These are phyloP conservation scores for Lactifluus pinguis DNA, from an alignment of 768 basidiomycete species.

Conservation along the genomic window DNA sequence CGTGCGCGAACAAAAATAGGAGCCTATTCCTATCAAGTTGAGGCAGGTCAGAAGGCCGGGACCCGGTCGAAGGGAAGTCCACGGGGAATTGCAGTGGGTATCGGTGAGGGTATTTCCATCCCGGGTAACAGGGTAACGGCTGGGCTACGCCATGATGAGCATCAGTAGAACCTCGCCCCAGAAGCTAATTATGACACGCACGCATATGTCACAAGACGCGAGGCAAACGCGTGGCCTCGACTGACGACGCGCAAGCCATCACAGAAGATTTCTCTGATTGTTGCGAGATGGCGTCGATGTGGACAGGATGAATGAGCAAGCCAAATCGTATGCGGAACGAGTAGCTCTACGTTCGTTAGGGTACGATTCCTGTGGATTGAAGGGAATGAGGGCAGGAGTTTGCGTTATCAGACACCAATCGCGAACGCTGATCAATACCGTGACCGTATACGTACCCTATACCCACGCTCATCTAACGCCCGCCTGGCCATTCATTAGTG, in stretches of 20 bases:
- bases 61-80: neutral
- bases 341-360: neutral
- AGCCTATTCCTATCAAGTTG: neutral
- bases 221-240: constrained; percentile 11
- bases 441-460: neutral
- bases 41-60: neutral
- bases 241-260: neutral
- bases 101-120: constrained; percentile 5
- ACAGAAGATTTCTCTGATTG: neutral
- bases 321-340: neutral
- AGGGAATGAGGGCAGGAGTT: neutral
- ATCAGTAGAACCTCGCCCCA: neutral
- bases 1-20: neutral
- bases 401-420: constrained; percentile 9
- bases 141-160: neutral
- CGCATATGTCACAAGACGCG: constrained; percentile 5
- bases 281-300: neutral
- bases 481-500: neutral
- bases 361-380: neutral
- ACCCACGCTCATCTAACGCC: neutral
- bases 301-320: neutral
- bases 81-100: constrained; percentile 4
- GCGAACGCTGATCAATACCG: neutral
- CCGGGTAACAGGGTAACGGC: constrained; percentile 9
- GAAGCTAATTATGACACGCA: constrained; percentile 2